Base-by-base conservation (phyloP, 306 rosid species). In the Dalbergia cultrata region DNA sequence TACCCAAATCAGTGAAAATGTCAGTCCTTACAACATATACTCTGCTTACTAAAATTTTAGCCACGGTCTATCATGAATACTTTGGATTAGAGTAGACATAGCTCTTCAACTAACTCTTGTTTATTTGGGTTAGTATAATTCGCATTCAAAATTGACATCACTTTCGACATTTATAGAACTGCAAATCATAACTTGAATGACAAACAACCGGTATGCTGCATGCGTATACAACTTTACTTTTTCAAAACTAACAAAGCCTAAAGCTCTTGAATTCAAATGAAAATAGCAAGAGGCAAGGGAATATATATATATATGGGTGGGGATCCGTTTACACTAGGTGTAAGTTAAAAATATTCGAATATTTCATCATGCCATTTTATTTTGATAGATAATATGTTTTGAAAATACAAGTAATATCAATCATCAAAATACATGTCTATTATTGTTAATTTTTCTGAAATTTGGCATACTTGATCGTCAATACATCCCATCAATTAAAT, bases 51-150 rank as follows among this genome's bases (percentile, higher is more conserved):
- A 67, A 77, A 39, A 53, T 54, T 53, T 41, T 18, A 12, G 26
- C 9, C 31, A 53, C 10, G 34, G 11, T 9, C 37, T 4, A 12
- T 37, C 74, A 78, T 45, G n/a, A 43, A 80, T 34, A 73, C 5
- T 21, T 21, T 9, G 6, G 19, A 61, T 26, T 57, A 41, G 35
- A 19, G 26, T 35, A 64, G 6, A 13, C 71, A 60, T 3, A 31
- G 71, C 35, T 44, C 18, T 69, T 70, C 16, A 16, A 72, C 58
- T 21, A 53, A 58, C 21, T 50, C 33, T 44, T 79, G 44, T 11
- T 52, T 18, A 35, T 62, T 71, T 80, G 39, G 44, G 22, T 26
- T 41, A 72, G 70, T 14, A 43, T 57, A 58, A 39, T 54, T 43
- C 45, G 19, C 45, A 78, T 56, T 67, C 45, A 13, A 67, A 54